These are phyloP conservation scores for Kazachstania viticola DNA, from an alignment of 805 yeast genomes.

Conservation along the genomic window DNA sequence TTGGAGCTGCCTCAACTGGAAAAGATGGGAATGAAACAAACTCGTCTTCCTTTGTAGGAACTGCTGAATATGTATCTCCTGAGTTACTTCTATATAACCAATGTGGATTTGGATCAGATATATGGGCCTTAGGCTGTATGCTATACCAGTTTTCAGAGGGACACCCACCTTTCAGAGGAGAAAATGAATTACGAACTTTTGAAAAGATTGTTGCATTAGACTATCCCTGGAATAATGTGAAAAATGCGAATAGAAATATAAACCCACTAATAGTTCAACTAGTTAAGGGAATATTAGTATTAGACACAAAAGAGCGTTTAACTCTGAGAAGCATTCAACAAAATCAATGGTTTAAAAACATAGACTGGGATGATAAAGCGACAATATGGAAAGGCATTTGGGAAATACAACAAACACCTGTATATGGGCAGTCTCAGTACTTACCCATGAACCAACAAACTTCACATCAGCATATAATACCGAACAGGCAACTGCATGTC, in stretches of 20 bases:
- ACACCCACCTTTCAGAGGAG: slow-evolving; percentile 79
- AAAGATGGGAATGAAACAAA: slow-evolving; percentile 14
- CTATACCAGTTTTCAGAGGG: slow-evolving; percentile 76
- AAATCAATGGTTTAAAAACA: slow-evolving; percentile 59
- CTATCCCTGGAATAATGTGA: slow-evolving; percentile 41
- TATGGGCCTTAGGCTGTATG: slow-evolving; percentile 94
- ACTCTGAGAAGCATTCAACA: slow-evolving; percentile 44
- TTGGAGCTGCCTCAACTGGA: slow-evolving; percentile 79
- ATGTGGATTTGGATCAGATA: slow-evolving; percentile 74
- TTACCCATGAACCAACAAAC: neutral
- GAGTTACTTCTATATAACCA: slow-evolving; percentile 68
- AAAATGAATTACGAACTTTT: slow-evolving; percentile 75
- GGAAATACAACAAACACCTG: slow-evolving; percentile 38
- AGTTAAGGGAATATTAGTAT: slow-evolving; percentile 50
- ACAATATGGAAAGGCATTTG: slow-evolving; percentile 70
- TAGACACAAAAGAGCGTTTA: slow-evolving; percentile 61
- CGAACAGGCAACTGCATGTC: slow-evolving; percentile 18
- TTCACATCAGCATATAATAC: slow-evolving; percentile 10
- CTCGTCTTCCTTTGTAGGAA: slow-evolving; percentile 81
- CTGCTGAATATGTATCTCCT: slow-evolving; percentile 94
- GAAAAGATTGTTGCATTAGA: slow-evolving; percentile 75
- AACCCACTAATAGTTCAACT: slow-evolving; percentile 56
- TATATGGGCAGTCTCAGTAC: neutral
- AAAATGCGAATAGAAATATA: slow-evolving; percentile 13
- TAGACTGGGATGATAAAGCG: slow-evolving; percentile 57